phyloP scores from a whole-genome alignment of 257 asterid species.

The Eustoma russellianum region DNA sequence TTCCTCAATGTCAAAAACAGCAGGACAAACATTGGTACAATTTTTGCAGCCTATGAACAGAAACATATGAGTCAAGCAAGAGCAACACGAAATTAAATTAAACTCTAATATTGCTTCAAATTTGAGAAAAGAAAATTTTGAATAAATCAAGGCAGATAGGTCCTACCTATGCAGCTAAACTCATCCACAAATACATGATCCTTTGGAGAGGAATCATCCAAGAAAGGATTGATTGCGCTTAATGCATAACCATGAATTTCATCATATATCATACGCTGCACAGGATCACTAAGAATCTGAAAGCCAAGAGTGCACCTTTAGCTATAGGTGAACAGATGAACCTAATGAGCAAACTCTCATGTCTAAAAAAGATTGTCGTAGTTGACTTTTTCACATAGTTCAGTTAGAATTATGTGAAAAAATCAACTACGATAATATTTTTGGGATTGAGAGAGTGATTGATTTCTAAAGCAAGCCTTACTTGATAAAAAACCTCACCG shows the following conservation, averaged over 20 bases:
- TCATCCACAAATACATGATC: conserved; percentile 97
- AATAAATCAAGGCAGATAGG: background rate
- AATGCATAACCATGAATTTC: conserved; percentile 91
- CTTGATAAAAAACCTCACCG: conserved; percentile 36
- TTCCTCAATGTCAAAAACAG: conserved; percentile 81
- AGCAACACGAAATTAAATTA: background rate
- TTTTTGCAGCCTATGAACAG: conserved; percentile 72
- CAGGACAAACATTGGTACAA: conserved; percentile 76
- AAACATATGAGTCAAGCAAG: background rate
- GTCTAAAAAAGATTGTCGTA: too few species aligned
- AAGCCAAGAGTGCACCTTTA: conserved; percentile 17
- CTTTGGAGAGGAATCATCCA: conserved; percentile 59
- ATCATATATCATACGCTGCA: conserved; percentile 87
- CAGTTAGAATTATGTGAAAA: too few species aligned
- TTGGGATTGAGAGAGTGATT: background rate
- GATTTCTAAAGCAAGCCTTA: conserved; percentile 1
- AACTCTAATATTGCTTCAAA: background rate
- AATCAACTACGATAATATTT: too few species aligned
- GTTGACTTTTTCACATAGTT: too few species aligned
- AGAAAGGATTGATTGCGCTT: conserved; percentile 81
- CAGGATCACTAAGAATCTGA: conserved; percentile 96
- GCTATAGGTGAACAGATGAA: background rate
- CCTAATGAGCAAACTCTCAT: background rate
- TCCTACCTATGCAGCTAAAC: conserved; percentile 93
- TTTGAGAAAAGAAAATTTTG: background rate